Evolutionary conservation across 192 early-diverging fungal species (phyloP).

Genomic region (Mortierella alpina): DNA sequence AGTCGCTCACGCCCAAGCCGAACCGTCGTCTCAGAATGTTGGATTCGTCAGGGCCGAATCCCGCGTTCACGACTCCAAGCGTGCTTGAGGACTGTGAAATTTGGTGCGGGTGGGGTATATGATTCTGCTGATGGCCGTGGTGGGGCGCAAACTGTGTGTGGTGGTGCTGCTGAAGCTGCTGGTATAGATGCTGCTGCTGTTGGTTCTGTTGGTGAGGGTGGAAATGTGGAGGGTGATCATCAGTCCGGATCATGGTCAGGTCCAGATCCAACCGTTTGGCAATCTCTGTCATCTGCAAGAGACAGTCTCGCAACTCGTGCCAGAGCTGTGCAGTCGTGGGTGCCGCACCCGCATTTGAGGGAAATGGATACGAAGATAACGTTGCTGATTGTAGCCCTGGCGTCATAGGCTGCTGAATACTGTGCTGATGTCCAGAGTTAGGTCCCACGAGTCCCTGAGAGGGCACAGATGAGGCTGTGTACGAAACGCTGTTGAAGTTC

Average conservation of each 20-base stretch:
- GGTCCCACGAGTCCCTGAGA: slow-evolving; percentile 26
- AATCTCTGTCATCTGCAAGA: slow-evolving; percentile 53
- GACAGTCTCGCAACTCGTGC: slow-evolving; percentile 44
- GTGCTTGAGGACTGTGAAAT: neutral
- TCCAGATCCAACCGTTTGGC: slow-evolving; percentile 42
- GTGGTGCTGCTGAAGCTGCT: slow-evolving; percentile 8
- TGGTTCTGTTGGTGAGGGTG: slow-evolving; percentile 13
- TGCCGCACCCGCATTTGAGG: neutral
- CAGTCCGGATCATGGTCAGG: slow-evolving; percentile 43
- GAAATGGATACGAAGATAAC: neutral
- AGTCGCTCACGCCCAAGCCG: slow-evolving; percentile 48
- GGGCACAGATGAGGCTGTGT: slow-evolving; percentile 29
- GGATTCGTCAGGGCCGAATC: slow-evolving; percentile 12
- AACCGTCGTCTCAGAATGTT: slow-evolving; percentile 33
- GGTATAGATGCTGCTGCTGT: slow-evolving; percentile 7
- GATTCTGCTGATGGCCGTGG: slow-evolving; percentile 5
- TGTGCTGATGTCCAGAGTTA: slow-evolving; percentile 1
- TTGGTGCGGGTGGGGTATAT: slow-evolving; percentile 16
- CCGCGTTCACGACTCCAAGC: neutral
- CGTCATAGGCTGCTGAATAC: neutral
- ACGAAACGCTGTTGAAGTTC: neutral
- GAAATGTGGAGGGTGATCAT: slow-evolving; percentile 6
- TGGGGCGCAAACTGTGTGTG: slow-evolving; percentile 6
- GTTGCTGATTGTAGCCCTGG: slow-evolving; percentile 9
- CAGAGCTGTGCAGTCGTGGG: slow-evolving; percentile 28